Base-by-base conservation (phyloP, 2,329 filamentous ascomycete genomes). In the Aspergillus japonicus region DNA sequence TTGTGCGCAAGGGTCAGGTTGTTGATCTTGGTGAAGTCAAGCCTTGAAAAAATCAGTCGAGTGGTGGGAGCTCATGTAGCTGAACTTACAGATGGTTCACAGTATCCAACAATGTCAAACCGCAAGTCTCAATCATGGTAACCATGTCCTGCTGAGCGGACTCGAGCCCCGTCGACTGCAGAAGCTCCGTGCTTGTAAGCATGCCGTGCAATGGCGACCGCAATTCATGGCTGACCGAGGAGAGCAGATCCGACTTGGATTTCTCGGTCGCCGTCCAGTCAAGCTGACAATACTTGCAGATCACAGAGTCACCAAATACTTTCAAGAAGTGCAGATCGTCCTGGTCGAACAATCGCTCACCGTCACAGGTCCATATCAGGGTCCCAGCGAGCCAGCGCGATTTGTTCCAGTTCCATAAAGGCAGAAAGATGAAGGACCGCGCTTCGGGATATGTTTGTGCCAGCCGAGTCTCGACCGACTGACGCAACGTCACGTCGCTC, bases 171-270 rank as follows among this genome's bases (percentile, higher is more conserved):
- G 79, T 82, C 3, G 81, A 80, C 3, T 77, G 73, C 3, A 85
- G 65, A 5, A 84, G 76, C 61, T 85, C 82, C 1, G 78, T 73
- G n/a, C 79, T 82, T 1, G 80, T 81, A 16, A 81, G 70, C 35
- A 80, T 77, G 29, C 78, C 81, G 56, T 80, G 83, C 42, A 79
- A 69, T 23, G 76, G 83, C 39, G 69, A 78, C 4, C 81, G 73
- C 7, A 85, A 71, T 61, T 85, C 83, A 63, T 85, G 83, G 29
- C 77, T 81, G 26, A 85, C 81, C 0, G 78, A 80, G 0, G 79
- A 78, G 16, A 85, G 77, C 48, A 85, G 82, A 12, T 83, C 81
- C 0, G 78, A 77, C 60, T 85, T 85, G 10, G 80, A 77, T 54
- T 77, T 76, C 42, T 83, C 80, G 1, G 68, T 70, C 2, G 69